Evolutionary conservation across 169 alveolate species (phyloP), one percentile per base, ranked within the genome.

Genomic region (Cryptosporidium ryanae): DNA sequence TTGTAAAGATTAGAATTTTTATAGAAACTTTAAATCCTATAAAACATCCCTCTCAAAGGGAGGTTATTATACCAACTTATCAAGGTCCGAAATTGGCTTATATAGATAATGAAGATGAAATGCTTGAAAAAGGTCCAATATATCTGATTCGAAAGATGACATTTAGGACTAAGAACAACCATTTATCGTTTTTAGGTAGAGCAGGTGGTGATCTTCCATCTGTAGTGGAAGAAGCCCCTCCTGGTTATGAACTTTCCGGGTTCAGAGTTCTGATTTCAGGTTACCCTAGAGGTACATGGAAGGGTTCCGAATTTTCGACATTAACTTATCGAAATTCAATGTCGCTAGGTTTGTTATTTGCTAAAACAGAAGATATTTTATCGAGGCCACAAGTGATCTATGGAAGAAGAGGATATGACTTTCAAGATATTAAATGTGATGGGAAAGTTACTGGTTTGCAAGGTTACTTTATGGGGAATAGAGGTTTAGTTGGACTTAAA

Each of bases 161-260:
- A 18, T 27, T 65, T 29, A 43, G 83, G 23, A 82, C 89, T 38
- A 65, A 68, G 31, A 65, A 76, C 12, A 64, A 63, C 15, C 70
- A 55, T 38, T 15, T 55, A 46, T 49, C 89, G 18, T 49, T 82
- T 82, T 91, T 92, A 89, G 91, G 91, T 23, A 61, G 25, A 32
- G 65, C 76, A 21, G 34, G 87, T 31, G 71, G 87, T 1, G 46
- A 29, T 12, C 38, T 76, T 8, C 87, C 87, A 4, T 76, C 87
- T 55, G 87, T 76, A 17, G 87, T 76, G 7, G 87, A 76, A 29
- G 50, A 32, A 13, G 87, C 87, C 59, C 87, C 87, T 18, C 48
- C 57, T 1, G 87, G 71, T 5, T 49, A 59, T 18, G 87, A 76
- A 55, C 64, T 76, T n/a, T 18, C 64, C 2, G 87, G 87, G 29